A percentile compares a stretch with the other conserved stretches of the same genome.
phyloP scores from a whole-genome alignment of 2,329 filamentous ascomycete genomes.

The Lachnellula subtilissima region DNA sequence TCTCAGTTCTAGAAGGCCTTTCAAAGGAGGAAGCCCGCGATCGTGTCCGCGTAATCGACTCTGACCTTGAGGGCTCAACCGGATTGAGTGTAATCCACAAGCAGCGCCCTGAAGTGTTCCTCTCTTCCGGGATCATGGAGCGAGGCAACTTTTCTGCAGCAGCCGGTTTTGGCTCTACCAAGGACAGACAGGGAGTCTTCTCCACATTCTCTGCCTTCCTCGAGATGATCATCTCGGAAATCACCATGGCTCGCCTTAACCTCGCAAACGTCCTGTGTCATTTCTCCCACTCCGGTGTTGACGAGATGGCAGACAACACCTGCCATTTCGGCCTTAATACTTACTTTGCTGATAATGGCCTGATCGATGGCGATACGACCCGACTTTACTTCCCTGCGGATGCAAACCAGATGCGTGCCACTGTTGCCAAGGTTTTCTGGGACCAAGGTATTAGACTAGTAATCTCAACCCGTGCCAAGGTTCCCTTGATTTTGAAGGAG shows the following conservation, averaged over 20 bases:
- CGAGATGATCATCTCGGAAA: slow-evolving; percentile 38
- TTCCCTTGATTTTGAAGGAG: slow-evolving; percentile 36
- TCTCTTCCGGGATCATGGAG: slow-evolving; percentile 37
- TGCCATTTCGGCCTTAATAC: slow-evolving; percentile 39
- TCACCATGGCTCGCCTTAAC: slow-evolving; percentile 38
- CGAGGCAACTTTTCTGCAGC: slow-evolving; percentile 38
- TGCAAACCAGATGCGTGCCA: slow-evolving; percentile 37
- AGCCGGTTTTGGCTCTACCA: slow-evolving; percentile 36
- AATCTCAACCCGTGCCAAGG: slow-evolving; percentile 37
- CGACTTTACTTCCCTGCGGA: slow-evolving; percentile 37
- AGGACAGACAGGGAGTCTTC: slow-evolving; percentile 36
- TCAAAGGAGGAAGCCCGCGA: slow-evolving; percentile 34
- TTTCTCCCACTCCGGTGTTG: slow-evolving; percentile 37
- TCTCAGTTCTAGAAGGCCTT: slow-evolving; percentile 32
- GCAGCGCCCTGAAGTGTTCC: slow-evolving; percentile 35
- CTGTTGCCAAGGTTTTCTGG: slow-evolving; percentile 36
- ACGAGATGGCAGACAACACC: slow-evolving; percentile 39
- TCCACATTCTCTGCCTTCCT: slow-evolving; percentile 38
- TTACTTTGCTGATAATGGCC: slow-evolving; percentile 37
- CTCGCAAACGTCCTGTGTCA: slow-evolving; percentile 35
- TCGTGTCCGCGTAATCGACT: slow-evolving; percentile 38
- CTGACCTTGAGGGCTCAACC: slow-evolving; percentile 37
- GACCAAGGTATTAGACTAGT: slow-evolving; percentile 34
- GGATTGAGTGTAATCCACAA: slow-evolving; percentile 35
- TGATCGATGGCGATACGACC: slow-evolving; percentile 34